These are phyloP conservation scores for Coemansia sp. DNA, from an alignment of 192 early-diverging fungal species.

Conservation along the genomic window DNA sequence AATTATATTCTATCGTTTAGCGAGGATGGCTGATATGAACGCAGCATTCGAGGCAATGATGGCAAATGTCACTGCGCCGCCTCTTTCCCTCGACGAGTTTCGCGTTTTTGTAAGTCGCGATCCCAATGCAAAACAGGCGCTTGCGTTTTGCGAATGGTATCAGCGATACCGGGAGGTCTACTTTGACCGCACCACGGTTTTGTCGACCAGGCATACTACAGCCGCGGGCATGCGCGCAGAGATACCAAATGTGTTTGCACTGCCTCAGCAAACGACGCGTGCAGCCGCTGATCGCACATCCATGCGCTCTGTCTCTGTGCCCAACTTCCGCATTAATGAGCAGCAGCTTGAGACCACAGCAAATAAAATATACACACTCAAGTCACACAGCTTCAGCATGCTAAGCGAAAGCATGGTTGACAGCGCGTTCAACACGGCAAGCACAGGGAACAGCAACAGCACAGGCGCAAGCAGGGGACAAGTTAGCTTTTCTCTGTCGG, in stretches of 20 bases:
- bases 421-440: constrained; percentile 27
- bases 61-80: constrained; percentile 35
- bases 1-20: neutral
- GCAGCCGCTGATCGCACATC: constrained; percentile 1
- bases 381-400: constrained; percentile 28
- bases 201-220: constrained; percentile 7
- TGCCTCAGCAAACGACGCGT: neutral
- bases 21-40: constrained; percentile 12
- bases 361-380: constrained; percentile 9
- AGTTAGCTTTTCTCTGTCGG: neutral
- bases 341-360: neutral
- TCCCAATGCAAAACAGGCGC: constrained; percentile 27
- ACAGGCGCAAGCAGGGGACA: neutral
- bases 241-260: constrained; percentile 9
- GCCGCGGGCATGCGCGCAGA: constrained; percentile 10
- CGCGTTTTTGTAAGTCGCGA: constrained; percentile 32
- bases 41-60: constrained; percentile 44
- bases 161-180: constrained; percentile 43
- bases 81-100: constrained; percentile 41
- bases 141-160: constrained; percentile 49
- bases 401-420: constrained; percentile 21
- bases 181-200: constrained; percentile 24
- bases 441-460: constrained; percentile 12
- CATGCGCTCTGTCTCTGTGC: constrained; percentile 20
- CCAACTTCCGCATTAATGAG: constrained; percentile 1